Base-by-base conservation (phyloP, 495 filamentous ascomycete species). In the Tirmania nivea region DNA sequence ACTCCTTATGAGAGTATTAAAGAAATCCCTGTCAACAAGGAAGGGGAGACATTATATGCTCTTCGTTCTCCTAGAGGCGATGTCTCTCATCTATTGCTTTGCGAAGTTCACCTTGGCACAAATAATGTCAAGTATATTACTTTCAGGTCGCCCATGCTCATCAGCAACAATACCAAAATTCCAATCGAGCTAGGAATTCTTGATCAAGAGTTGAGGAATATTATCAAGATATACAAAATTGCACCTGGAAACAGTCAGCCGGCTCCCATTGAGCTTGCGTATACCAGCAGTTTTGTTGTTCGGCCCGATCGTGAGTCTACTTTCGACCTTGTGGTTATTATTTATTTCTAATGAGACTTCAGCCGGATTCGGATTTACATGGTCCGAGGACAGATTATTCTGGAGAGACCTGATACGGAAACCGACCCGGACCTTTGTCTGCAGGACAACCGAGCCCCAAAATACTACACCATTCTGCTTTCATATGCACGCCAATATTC, bases 81-180 rank as follows among this genome's bases (percentile, higher is more conserved):
- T 48, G 73, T 93, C 17, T 74, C 86, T 59, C 92, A 97, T 66
- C 81, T 86, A 31, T 73, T 97, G 17, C 75, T 96, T 35, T 89
- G 95, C 34, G 88, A 97, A 53, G 81, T 97, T 57, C 88, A 78
- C 51, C 75, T 97, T 35, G 89, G 86, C 21, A 67, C 76, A 3
- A 87, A 97, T 67, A 95, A 94, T 56, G 81, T 97, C 67, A 97
- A 97, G 68, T 89, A 94, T 65, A 90, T 97, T 61, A 96, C 86
- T 9, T 84, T 97, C 64, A 79, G 89, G 39, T 96, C 90, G 12
- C 90, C 90, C 8, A 72, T 97, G n/a, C 69, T 94, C 12, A 77
- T 97, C n/a, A 90, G 95, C 67, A 97, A 97, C 69, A 82, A 87
- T 61, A 96, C 90, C 2, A 86, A 96, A 66, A 94, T 97, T 54